Conservation (phyloP, 805 yeast genomes). For the Ogataea neopini region DNA sequence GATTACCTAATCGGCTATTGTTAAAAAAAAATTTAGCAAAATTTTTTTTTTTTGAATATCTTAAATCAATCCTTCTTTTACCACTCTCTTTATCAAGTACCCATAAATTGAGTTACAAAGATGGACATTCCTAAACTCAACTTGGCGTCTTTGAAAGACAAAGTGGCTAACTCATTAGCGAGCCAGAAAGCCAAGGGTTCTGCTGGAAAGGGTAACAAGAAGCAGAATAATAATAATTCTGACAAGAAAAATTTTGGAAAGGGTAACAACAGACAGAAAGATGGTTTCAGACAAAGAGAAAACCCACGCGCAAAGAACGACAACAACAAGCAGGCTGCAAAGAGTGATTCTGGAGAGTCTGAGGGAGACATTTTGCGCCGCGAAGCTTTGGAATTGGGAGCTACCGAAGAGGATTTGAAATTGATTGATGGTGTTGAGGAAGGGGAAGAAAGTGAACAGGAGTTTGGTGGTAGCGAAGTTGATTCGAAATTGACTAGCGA, state of each 20-base stretch:
- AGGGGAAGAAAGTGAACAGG: constrained; percentile 55
- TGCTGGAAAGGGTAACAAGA: constrained; percentile 10
- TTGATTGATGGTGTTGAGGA: constrained; percentile 52
- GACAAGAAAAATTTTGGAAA: background rate
- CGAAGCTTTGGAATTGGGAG: constrained; percentile 82
- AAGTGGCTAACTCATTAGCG: constrained; percentile 54
- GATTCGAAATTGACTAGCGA: constrained; percentile 47
- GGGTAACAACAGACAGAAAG: constrained; percentile 10
- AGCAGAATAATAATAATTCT: constrained; percentile 6
- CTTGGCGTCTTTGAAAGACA: constrained; percentile 62
- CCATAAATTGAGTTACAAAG: background rate
- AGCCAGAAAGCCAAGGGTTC: constrained; percentile 24
- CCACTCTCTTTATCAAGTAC: background rate
- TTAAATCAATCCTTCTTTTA: background rate
- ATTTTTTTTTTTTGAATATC: background rate
- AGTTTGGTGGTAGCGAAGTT: constrained; percentile 43
- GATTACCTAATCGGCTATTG: background rate
- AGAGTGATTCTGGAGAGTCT: constrained; percentile 11
- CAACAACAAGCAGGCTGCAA: background rate
- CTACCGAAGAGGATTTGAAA: constrained; percentile 77
- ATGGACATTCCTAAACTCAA: constrained; percentile 50
- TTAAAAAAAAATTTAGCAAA: background rate
- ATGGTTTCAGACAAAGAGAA: background rate
- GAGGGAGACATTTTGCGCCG: constrained; percentile 48
- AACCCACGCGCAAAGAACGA: background rate